These are phyloP conservation scores for Cruciata laevipes DNA, from an alignment of 257 asterid genomes.

Conservation along the genomic window DNA sequence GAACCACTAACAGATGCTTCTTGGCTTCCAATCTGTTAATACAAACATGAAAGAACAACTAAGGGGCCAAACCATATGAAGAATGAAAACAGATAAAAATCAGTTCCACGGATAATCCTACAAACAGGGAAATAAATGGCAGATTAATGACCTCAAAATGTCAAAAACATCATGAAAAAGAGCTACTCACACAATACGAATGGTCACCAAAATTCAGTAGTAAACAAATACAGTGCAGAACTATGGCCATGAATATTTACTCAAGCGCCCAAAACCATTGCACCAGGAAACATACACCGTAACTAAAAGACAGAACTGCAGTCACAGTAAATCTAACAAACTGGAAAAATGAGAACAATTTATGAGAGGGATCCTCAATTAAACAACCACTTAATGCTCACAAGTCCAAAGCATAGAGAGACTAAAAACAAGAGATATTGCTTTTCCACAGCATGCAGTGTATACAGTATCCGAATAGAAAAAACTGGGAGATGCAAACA, in stretches of 20 bases:
- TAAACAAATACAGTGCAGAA: not conserved
- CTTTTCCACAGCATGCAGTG: too few species aligned
- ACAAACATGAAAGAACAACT: constrained; percentile 2
- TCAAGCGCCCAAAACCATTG: not conserved
- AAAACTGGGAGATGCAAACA: not conserved
- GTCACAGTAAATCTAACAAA: not conserved
- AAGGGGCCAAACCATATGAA: not conserved
- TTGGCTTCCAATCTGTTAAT: constrained; percentile 55
- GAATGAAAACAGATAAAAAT: not conserved
- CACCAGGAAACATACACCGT: not conserved
- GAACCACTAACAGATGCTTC: constrained; percentile 83
- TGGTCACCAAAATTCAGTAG: not conserved
- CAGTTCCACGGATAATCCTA: not conserved
- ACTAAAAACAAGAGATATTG: not conserved
- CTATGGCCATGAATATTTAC: not conserved
- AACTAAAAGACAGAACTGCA: not conserved
- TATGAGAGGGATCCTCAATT: not conserved
- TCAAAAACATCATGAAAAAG: not conserved
- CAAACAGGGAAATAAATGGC: not conserved
- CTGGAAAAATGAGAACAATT: not conserved
- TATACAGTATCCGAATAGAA: not conserved
- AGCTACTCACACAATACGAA: not conserved
- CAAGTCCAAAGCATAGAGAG: not conserved
- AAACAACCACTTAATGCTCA: not conserved
- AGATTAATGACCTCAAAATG: not conserved